Evolutionary conservation across 805 yeast species (phyloP).

Genomic region (Nakazawaea laoshanensis): DNA sequence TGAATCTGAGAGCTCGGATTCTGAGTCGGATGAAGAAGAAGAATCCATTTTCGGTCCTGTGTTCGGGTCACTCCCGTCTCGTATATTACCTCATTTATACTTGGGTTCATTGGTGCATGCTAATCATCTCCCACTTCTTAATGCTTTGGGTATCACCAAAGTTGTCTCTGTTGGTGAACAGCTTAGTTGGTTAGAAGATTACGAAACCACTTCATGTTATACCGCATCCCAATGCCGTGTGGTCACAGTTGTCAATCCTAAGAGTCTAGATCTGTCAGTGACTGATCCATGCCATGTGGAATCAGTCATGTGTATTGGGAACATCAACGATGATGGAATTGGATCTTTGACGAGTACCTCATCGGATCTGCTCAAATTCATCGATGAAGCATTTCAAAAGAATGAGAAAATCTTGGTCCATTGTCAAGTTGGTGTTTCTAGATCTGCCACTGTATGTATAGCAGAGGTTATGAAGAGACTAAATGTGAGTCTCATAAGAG

Average conservation of each 20-base stretch:
- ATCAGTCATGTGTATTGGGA: constrained; percentile 53
- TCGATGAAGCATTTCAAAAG: constrained; percentile 41
- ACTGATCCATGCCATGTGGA: constrained; percentile 24
- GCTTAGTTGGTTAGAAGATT: constrained; percentile 48
- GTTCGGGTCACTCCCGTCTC: constrained; percentile 72
- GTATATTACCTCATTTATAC: constrained; percentile 75
- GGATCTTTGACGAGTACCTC: constrained; percentile 63
- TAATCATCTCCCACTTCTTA: constrained; percentile 52
- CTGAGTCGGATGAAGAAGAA: constrained; percentile 14
- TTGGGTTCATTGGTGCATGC: constrained; percentile 85
- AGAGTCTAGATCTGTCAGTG: constrained; percentile 12
- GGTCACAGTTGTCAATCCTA: constrained; percentile 13
- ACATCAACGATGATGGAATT: constrained; percentile 86
- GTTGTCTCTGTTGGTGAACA: constrained; percentile 84
- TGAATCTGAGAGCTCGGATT: constrained; percentile 14
- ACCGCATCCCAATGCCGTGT: constrained; percentile 22
- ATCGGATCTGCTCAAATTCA: constrained; percentile 54
- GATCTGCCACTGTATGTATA: constrained; percentile 92
- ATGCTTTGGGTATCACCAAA: constrained; percentile 58
- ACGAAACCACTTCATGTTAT: constrained; percentile 12
- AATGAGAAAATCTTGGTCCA: constrained; percentile 65
- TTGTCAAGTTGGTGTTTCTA: constrained; percentile 91
- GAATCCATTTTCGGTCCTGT: constrained; percentile 16
- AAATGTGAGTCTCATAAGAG: constrained; percentile 58
- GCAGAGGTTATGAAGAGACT: constrained; percentile 87